phyloP scores from a whole-genome alignment of 164 flowering plant species.

The Liquidambar formosana region DNA sequence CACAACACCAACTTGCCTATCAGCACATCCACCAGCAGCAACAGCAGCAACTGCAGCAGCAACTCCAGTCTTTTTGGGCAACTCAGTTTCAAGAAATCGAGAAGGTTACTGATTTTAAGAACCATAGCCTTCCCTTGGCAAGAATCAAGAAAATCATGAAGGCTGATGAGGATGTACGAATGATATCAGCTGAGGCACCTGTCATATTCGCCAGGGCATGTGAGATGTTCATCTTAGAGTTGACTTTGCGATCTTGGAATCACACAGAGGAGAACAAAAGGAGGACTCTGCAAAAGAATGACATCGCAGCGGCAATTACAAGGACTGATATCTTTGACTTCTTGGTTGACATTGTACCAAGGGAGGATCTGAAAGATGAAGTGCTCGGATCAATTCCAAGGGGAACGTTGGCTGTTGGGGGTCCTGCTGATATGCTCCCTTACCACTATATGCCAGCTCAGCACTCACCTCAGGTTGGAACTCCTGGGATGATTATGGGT shows the following conservation, averaged over 20 bases:
- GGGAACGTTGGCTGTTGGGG: conserved; percentile 37
- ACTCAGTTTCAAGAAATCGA: conserved; percentile 48
- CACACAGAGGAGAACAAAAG: conserved; percentile 63
- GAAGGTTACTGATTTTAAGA: conserved; percentile 52
- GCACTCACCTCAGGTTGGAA: conserved; percentile 36
- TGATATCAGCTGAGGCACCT: conserved; percentile 67
- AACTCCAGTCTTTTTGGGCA: conserved; percentile 49
- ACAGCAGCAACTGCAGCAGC: conserved; percentile 49
- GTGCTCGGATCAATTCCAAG: conserved; percentile 40
- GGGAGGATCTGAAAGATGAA: conserved; percentile 57
- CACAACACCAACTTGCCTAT: conserved; percentile 45
- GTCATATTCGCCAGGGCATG: conserved; percentile 61
- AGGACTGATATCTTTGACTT: conserved; percentile 60
- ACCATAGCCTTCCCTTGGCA: conserved; percentile 59
- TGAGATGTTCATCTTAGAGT: conserved; percentile 57
- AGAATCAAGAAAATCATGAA: conserved; percentile 69
- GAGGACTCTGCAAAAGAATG: conserved; percentile 58
- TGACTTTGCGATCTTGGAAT: conserved; percentile 57
- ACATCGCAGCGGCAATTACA: conserved; percentile 52
- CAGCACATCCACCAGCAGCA: conserved; percentile 51
- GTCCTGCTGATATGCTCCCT: conserved; percentile 35
- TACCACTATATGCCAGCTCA: conserved; percentile 43
- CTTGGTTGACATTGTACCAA: conserved; percentile 56
- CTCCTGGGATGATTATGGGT: conserved; percentile 44
- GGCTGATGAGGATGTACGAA: conserved; percentile 59